A percentile compares a stretch with the other conserved stretches of the same genome.
phyloP scores from a whole-genome alignment of 169 alveolate genomes.

The Plasmodium malariae region DNA sequence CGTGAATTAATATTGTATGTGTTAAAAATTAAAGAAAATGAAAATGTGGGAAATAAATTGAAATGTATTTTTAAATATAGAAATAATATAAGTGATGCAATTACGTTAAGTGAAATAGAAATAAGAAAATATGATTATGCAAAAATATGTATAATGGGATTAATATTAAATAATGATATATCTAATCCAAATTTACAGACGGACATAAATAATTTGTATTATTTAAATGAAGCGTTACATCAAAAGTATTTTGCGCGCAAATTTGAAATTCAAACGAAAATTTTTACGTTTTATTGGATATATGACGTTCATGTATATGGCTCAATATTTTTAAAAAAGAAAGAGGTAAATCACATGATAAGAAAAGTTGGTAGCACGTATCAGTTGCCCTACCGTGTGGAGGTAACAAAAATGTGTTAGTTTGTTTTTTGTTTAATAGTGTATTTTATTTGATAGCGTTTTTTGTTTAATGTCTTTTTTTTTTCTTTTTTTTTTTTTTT shows the following conservation, averaged over 20 bases:
- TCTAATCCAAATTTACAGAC: conserved; percentile 22
- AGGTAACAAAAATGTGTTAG: conserved; percentile 1
- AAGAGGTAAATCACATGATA: conserved; percentile 8
- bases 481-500: not conserved
- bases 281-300: conserved; percentile 68
- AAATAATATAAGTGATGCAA: conserved; percentile 68
- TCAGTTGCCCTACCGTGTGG: conserved; percentile 21
- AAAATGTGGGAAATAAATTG: not conserved
- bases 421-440: not conserved
- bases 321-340: conserved; percentile 35
- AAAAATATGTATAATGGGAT: conserved; percentile 37
- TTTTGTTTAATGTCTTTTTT: not conserved
- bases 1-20: conserved; percentile 56
- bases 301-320: conserved; percentile 70
- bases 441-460: not conserved
- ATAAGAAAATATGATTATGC: conserved; percentile 27
- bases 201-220: conserved; percentile 28
- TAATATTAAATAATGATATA: conserved; percentile 51
- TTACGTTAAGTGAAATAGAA: conserved; percentile 57
- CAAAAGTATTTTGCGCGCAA: conserved; percentile 23
- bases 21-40: conserved; percentile 37
- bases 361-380: not conserved
- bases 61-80: conserved; percentile 48
- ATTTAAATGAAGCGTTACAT: conserved; percentile 22
- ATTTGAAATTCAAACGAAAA: conserved; percentile 19